phyloP scores from a whole-genome alignment of 106 monocot genomes.

The Apostasia ramifera region DNA sequence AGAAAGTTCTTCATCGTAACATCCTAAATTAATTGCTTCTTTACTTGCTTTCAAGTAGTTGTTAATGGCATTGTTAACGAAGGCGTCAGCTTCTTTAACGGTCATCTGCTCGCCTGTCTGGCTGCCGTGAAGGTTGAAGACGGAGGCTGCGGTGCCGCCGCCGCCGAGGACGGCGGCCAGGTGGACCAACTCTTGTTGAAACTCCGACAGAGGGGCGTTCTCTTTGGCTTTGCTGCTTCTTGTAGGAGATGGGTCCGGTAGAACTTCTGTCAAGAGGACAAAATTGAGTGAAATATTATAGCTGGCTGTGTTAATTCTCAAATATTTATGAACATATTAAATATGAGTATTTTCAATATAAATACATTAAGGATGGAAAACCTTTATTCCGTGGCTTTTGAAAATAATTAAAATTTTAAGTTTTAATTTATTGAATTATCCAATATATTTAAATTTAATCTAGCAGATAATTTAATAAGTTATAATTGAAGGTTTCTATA shows the following conservation, averaged over 20 bases:
- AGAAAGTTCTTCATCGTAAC: not conserved
- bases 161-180: slow-evolving; percentile 43
- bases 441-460: too few relatives aligned
- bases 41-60: slow-evolving; percentile 47
- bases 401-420: too few relatives aligned
- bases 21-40: slow-evolving; percentile 23
- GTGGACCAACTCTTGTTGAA: slow-evolving; percentile 66
- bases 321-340: too few relatives aligned
- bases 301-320: too few relatives aligned
- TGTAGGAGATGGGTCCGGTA: slow-evolving; percentile 37
- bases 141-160: slow-evolving; percentile 8
- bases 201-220: slow-evolving; percentile 42
- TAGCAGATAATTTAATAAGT: not conserved
- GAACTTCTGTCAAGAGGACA: slow-evolving; percentile 25
- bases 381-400: too few relatives aligned
- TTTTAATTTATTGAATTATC: too few relatives aligned
- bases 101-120: slow-evolving; percentile 51
- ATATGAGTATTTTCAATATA: too few relatives aligned
- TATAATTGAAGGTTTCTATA: too few relatives aligned
- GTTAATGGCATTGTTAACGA: slow-evolving; percentile 35
- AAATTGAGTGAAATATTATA: not conserved
- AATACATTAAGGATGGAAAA: not conserved
- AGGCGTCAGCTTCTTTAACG: slow-evolving; percentile 54
- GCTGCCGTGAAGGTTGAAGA: slow-evolving; percentile 15
- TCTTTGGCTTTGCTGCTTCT: slow-evolving; percentile 25